phyloP scores from a whole-genome alignment of 768 basidiomycete species.

The Mycena chlorophos region DNA sequence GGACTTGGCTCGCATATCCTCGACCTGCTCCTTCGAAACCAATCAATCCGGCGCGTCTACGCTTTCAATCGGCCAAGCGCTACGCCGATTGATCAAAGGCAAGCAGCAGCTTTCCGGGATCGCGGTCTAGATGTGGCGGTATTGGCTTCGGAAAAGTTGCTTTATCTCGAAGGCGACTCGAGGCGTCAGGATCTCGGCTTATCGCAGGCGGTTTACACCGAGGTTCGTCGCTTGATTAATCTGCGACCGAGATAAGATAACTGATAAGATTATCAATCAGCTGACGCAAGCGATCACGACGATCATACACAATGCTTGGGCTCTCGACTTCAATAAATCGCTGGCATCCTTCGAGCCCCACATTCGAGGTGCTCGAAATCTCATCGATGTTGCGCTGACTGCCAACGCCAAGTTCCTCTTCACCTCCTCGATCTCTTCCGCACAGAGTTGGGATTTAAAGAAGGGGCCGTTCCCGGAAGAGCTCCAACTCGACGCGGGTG shows the following conservation, averaged over 20 bases:
- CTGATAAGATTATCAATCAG: slow-evolving; percentile 29
- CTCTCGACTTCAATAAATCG: slow-evolving; percentile 47
- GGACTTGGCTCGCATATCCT: slow-evolving; percentile 41
- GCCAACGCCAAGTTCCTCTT: slow-evolving; percentile 27
- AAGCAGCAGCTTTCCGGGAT: slow-evolving; percentile 29
- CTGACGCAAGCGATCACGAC: slow-evolving; percentile 33
- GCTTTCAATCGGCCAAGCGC: slow-evolving; percentile 33
- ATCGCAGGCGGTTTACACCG: slow-evolving; percentile 15
- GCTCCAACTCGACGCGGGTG: slow-evolving; percentile 9
- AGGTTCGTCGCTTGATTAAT: slow-evolving; percentile 21
- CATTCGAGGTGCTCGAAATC: slow-evolving; percentile 45
- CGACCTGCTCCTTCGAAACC: slow-evolving; percentile 26
- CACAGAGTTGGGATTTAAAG: slow-evolving; percentile 30
- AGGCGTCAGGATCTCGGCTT: slow-evolving; percentile 32
- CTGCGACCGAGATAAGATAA: slow-evolving; percentile 20
- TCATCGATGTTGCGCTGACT: slow-evolving; percentile 41
- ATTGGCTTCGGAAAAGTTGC: slow-evolving; percentile 33
- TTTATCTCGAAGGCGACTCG: slow-evolving; percentile 36
- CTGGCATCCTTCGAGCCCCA: slow-evolving; percentile 53
- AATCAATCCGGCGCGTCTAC: slow-evolving; percentile 29
- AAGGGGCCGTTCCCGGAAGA: slow-evolving; percentile 26
- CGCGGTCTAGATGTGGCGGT: slow-evolving; percentile 30
- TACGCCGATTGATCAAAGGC: slow-evolving; percentile 25
- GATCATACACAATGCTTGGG: slow-evolving; percentile 47
- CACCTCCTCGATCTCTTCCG: slow-evolving; percentile 31